Conservation (phyloP, 768 basidiomycete genomes). For the Leccinum imitatum region DNA sequence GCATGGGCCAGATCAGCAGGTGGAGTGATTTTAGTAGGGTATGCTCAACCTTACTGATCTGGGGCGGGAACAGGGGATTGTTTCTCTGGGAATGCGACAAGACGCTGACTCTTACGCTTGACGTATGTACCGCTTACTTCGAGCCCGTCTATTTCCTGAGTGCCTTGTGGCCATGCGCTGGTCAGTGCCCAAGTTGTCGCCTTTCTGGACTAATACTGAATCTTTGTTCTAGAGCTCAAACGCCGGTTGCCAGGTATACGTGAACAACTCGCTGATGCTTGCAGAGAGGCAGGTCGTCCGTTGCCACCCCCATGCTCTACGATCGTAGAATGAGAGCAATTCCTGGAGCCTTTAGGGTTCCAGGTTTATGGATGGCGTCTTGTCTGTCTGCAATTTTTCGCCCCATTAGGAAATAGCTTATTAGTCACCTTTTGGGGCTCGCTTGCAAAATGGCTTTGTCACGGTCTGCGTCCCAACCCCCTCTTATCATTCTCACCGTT, state of each 20-base stretch:
- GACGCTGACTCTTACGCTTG: slow-evolving; percentile 56
- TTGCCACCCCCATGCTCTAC: slow-evolving; percentile 38
- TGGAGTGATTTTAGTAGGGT: slow-evolving; percentile 22
- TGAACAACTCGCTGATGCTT: slow-evolving; percentile 46
- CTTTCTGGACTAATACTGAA: slow-evolving; percentile 5
- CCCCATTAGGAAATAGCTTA: too few species aligned
- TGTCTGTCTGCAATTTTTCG: too few species aligned
- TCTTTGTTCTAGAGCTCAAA: slow-evolving; percentile 46
- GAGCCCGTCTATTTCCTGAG: slow-evolving; percentile 61
- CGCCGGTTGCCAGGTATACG: slow-evolving; percentile 47
- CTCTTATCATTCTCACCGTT: too few species aligned
- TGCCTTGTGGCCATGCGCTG: slow-evolving; percentile 62
- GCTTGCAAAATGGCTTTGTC: too few species aligned
- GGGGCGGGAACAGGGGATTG: slow-evolving; percentile 42
- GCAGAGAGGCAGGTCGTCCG: slow-evolving; percentile 45
- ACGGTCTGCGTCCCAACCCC: too few species aligned
- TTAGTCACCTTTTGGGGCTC: too few species aligned
- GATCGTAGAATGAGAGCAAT: not conserved
- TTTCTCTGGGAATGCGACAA: slow-evolving; percentile 62
- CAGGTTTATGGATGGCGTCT: too few species aligned
- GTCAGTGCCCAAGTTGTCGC: slow-evolving; percentile 35
- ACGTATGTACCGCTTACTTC: slow-evolving; percentile 60
- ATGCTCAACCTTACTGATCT: slow-evolving; percentile 15
- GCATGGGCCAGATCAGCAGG: slow-evolving; percentile 69
- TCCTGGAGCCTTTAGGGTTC: too few species aligned